These are phyloP conservation scores for Aspergillus hiratsukae DNA, from an alignment of 2,329 filamentous ascomycete species.

Conservation along the genomic window DNA sequence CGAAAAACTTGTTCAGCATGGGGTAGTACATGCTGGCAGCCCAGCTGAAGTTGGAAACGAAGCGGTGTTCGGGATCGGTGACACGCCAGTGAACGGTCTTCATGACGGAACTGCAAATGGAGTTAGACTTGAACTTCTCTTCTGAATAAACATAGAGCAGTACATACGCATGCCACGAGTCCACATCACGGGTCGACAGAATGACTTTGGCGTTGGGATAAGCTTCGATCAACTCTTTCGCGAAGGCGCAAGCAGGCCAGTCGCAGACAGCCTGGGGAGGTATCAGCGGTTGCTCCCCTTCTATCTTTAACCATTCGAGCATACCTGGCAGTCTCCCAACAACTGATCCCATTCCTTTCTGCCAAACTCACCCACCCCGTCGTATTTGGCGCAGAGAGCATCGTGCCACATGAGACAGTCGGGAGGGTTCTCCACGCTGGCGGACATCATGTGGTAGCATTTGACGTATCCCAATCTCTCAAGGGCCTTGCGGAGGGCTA, in stretches of 20 bases:
- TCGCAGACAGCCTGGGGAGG: conserved; percentile 57
- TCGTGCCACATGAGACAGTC: conserved; percentile 68
- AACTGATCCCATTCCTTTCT: conserved; percentile 67
- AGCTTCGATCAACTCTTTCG: conserved; percentile 64
- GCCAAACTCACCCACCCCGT: conserved; percentile 58
- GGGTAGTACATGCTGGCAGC: conserved; percentile 64
- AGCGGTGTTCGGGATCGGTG: conserved; percentile 57
- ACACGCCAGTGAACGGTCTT: conserved; percentile 65
- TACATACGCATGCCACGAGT: conserved; percentile 56
- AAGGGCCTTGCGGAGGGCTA: conserved; percentile 62
- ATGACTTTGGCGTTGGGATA: conserved; percentile 71
- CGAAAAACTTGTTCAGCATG: conserved; percentile 66
- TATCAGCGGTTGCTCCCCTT: neutral
- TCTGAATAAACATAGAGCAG: neutral
- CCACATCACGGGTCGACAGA: conserved; percentile 61
- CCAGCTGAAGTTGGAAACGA: conserved; percentile 57
- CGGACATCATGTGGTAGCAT: conserved; percentile 71
- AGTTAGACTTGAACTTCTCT: neutral
- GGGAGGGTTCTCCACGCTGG: conserved; percentile 63
- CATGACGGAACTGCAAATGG: conserved; percentile 49
- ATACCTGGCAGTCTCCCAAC: conserved; percentile 55
- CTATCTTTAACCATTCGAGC: neutral
- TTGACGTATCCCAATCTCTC: conserved; percentile 63
- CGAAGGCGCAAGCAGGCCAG: conserved; percentile 64
- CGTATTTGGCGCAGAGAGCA: conserved; percentile 59